These are phyloP conservation scores for Debaryomyces prosopidis DNA, from an alignment of 805 yeast species.

Conservation along the genomic window DNA sequence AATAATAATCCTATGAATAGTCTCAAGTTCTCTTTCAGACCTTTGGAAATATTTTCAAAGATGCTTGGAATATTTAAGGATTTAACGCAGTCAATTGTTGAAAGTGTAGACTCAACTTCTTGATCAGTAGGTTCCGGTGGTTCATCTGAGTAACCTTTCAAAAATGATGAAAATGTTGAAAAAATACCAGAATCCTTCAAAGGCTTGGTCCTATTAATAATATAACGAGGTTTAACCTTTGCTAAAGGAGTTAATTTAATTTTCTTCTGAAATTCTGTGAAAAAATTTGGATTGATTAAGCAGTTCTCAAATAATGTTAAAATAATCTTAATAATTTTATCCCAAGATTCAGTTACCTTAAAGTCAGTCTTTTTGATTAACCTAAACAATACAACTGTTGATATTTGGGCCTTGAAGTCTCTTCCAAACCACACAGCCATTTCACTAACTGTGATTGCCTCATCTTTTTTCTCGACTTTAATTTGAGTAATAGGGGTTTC, in stretches of 20 bases:
- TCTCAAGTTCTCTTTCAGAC: conserved; percentile 35
- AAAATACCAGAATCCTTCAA: conserved; percentile 77
- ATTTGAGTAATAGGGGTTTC: conserved; percentile 47
- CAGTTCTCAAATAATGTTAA: conserved; percentile 71
- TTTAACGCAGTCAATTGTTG: conserved; percentile 79
- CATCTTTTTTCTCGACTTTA: conserved; percentile 53
- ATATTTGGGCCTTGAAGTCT: conserved; percentile 88
- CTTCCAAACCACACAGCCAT: conserved; percentile 81
- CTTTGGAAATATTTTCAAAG: conserved; percentile 49
- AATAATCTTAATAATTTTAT: conserved; percentile 55
- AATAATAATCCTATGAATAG: conserved; percentile 28
- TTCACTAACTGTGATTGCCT: conserved; percentile 73
- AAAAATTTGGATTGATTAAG: conserved; percentile 60
- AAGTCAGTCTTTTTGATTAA: conserved; percentile 61
- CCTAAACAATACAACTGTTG: conserved; percentile 82
- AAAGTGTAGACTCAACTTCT: conserved; percentile 82
- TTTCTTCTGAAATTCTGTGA: conserved; percentile 62
- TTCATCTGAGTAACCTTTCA: conserved; percentile 84
- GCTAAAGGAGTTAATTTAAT: conserved; percentile 55
- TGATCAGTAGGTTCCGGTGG: conserved; percentile 91
- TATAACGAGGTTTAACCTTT: conserved; percentile 64
- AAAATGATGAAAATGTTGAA: conserved; percentile 87
- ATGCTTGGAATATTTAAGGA: conserved; percentile 63
- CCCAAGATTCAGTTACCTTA: conserved; percentile 60
- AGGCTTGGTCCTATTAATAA: conserved; percentile 62